Conservation (phyloP, 2,329 filamentous ascomycete species). For the Diaporthe amygdali region DNA sequence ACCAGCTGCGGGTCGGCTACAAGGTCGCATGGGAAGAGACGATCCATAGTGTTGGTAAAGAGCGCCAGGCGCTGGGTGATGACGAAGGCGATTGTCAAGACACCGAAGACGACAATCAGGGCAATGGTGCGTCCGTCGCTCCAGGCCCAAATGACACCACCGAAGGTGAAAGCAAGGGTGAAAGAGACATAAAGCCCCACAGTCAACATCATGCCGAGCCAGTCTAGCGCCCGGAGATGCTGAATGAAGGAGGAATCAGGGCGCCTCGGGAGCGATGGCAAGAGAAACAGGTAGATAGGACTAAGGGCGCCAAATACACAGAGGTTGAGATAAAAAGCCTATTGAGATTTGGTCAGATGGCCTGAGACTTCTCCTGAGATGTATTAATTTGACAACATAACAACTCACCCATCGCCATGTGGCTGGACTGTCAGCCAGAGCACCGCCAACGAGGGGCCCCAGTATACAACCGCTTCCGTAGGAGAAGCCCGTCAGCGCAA, state of each 20-base stretch:
- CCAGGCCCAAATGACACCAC: slow-evolving; percentile 53
- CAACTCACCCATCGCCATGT: slow-evolving; percentile 16
- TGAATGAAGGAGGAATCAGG: not conserved
- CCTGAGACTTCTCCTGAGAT: too few species aligned
- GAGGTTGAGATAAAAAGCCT: not conserved
- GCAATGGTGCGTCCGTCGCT: slow-evolving; percentile 46
- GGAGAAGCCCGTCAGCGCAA: not conserved
- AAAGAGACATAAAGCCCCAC: slow-evolving; percentile 44
- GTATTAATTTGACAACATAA: too few species aligned
- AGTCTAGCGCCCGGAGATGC: slow-evolving; percentile 43
- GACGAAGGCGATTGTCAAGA: slow-evolving; percentile 44
- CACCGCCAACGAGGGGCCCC: slow-evolving; percentile 7
- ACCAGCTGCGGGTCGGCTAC: slow-evolving; percentile 38
- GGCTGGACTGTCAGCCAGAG: slow-evolving; percentile 10
- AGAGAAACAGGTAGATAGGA: not conserved
- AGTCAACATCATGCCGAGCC: slow-evolving; percentile 48
- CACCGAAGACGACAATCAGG: slow-evolving; percentile 47
- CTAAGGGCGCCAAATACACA: not conserved
- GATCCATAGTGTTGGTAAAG: too few species aligned
- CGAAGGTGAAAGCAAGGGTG: slow-evolving; percentile 54
- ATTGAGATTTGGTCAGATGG: too few species aligned
- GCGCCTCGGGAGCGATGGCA: not conserved
- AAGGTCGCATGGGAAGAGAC: slow-evolving; percentile 42
- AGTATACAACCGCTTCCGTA: not conserved
- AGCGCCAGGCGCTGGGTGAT: slow-evolving; percentile 44